Evolutionary conservation across 495 filamentous ascomycete species (phyloP), one percentile per base, ranked within the genome.

Genomic region (Penicillium crystallinum): DNA sequence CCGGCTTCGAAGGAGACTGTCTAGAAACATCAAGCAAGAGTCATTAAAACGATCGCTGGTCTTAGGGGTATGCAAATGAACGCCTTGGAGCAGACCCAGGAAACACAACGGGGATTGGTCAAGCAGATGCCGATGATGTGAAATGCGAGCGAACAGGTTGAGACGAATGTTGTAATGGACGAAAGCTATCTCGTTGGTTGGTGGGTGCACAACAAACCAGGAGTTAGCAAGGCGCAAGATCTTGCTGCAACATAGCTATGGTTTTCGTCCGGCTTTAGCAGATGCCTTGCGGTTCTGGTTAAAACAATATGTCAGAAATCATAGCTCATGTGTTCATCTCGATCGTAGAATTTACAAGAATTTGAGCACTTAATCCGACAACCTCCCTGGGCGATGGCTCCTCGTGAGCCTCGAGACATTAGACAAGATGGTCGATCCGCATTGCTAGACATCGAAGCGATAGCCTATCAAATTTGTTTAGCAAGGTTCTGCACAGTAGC

Each of bases 381-480:
- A 36, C 68, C 76, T 35, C 76, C 76, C 52, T 72, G 69, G n/a
- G 72, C 69, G 34, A 75, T 60, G 34, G 44, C 61, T 6, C 70
- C 70, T 25, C 66, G 66, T 27, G 59, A 59, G 52, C 64, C 75
- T 23, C 93, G 82, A 34, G 89, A 95, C 95, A 97, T 97, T 23
- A 90, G 83, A 45, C 83, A 89, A 36, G 78, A 66, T 1, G 93
- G 88, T 41, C 79, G 78, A 25, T 64, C 70, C 52, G 93, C 88
- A 43, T 81, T 77, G 22, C 84, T 86, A 35, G 84, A 79, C 89
- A 97, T 93, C n/a, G 87, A 90, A 1, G 87, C 85, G 11, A 96
- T 66, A 18, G 89, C 90, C 79, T 85, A 57, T 23, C 27, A 36
- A n/a, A 21, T 52, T 44, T 38, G 12, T 35, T 69, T 53, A 64